phyloP scores from a whole-genome alignment of 169 alveolate species.

The Cryptosporidium ryanae region DNA sequence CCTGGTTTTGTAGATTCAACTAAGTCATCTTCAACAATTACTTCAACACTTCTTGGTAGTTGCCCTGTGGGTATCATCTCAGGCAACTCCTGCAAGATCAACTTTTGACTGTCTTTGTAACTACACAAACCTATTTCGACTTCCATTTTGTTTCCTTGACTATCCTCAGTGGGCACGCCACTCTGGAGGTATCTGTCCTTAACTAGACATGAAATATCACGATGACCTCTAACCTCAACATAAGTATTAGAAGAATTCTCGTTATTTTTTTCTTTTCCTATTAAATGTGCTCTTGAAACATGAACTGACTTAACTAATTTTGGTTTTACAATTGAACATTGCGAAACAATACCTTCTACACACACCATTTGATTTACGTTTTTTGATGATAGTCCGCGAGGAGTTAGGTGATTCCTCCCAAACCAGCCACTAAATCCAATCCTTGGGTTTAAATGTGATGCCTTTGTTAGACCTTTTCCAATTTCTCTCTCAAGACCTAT shows the following conservation, averaged over 20 bases:
- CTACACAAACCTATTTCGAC: constrained; percentile 94
- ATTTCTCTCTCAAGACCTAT: constrained; percentile 82
- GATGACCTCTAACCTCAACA: constrained; percentile 77
- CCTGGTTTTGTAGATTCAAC: constrained; percentile 93
- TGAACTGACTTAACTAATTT: constrained; percentile 91
- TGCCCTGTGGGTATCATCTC: constrained; percentile 98
- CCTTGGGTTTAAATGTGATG: constrained; percentile 77
- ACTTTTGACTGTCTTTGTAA: constrained; percentile 91
- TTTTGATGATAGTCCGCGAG: constrained; percentile 94
- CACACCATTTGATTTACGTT: constrained; percentile 91
- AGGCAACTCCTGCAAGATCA: constrained; percentile 96
- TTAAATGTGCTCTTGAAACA: constrained; percentile 77
- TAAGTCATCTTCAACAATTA: constrained; percentile 93
- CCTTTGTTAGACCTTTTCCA: constrained; percentile 58
- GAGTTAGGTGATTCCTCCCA: constrained; percentile 96
- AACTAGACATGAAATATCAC: constrained; percentile 62
- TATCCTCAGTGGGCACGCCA: constrained; percentile 85
- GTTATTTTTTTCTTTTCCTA: constrained; percentile 76
- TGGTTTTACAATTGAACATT: constrained; percentile 93
- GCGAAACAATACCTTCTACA: constrained; percentile 97
- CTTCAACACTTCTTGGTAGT: constrained; percentile 96
- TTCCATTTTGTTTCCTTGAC: constrained; percentile 85
- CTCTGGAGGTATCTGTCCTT: constrained; percentile 75
- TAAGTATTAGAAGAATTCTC: constrained; percentile 27
- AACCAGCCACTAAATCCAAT: constrained; percentile 94